Conservation (phyloP, 1,284 basidiomycete species). For the Cryptococcus floricola region DNA sequence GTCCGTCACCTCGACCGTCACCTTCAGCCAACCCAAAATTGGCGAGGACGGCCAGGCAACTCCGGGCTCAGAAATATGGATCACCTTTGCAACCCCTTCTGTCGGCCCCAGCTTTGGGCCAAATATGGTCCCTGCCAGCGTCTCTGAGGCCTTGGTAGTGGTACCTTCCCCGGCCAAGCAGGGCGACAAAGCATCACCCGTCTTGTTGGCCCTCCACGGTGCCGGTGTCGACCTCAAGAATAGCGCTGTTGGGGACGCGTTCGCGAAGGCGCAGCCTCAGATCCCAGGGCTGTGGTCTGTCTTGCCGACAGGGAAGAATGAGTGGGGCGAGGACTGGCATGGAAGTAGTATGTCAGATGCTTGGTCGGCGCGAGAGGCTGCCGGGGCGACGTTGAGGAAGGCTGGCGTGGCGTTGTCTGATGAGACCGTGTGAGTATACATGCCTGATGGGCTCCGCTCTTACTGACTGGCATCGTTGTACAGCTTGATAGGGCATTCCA, state of each 20-base stretch:
- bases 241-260: constrained; percentile 11
- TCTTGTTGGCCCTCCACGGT: constrained; percentile 43
- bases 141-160: constrained; percentile 32
- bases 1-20: neutral
- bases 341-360: constrained; percentile 40
- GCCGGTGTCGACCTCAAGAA: constrained; percentile 39
- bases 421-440: constrained; percentile 19
- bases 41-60: too few species aligned
- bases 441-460: neutral
- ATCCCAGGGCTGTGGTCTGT: constrained; percentile 34
- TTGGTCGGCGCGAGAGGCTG: constrained; percentile 36
- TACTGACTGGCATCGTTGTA: neutral
- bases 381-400: constrained; percentile 7
- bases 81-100: constrained; percentile 26
- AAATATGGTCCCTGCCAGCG: constrained; percentile 13
- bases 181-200: constrained; percentile 14
- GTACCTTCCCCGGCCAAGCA: constrained; percentile 14
- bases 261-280: constrained; percentile 28
- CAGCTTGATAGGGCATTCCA: constrained; percentile 74
- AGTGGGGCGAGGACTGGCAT: constrained; percentile 50
- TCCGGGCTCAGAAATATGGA: constrained; percentile 9
- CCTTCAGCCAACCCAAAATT: neutral
- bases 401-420: constrained; percentile 14
- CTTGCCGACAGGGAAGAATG: constrained; percentile 41
- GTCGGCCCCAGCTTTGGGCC: neutral